Evolutionary conservation across 1,139 yeast species (phyloP), one percentile per base, ranked within the genome.

Genomic region (Pichia sp.): DNA sequence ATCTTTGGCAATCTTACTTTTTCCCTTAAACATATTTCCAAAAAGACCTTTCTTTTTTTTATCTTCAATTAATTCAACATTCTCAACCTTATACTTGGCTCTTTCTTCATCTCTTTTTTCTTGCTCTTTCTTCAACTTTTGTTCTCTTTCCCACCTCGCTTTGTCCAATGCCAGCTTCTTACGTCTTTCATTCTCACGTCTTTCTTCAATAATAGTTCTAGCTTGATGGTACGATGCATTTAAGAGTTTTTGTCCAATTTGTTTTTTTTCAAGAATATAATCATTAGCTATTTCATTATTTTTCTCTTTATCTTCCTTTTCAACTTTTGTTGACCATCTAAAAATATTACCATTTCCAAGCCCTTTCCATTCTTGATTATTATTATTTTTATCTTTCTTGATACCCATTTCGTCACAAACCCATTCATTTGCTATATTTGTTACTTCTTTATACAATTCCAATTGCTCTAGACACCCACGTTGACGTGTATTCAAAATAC

Each of bases 371-470:
- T 21, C 16, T 4, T 29, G 16, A 15, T 18, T 18, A 8, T 19
- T 19, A 6, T 24, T 24, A 15, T 13, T 11, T 22, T 14, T 16
- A 11, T 22, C 26, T 13, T 21, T 38, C 11, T 13, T 22, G 25
- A 43, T 24, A 2, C 46, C 47, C 31, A 48, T 54, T 33, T 56
- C 61, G 20, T 48, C 48, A 13, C 37, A 42, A 8, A 49, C 45
- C 61, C 61, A 57, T 13, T 40, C 36, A 22, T 45, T 42, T 3
- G 53, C 30, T 4, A 55, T 45, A n/a, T 36, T 30, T 3, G 24
- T 18, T 10, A 49, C 20, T 14, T 47, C 38, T 19, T 43, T 35
- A 20, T 40, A 37, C 7, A 42, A 31, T n/a, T 13, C 25, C 40
- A 50, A 48, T 16, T 35, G 31, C 19, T 39, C 46, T 18, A 42